These are phyloP conservation scores for Lycium ferocissimum DNA, from an alignment of 257 asterid species.

Conservation along the genomic window DNA sequence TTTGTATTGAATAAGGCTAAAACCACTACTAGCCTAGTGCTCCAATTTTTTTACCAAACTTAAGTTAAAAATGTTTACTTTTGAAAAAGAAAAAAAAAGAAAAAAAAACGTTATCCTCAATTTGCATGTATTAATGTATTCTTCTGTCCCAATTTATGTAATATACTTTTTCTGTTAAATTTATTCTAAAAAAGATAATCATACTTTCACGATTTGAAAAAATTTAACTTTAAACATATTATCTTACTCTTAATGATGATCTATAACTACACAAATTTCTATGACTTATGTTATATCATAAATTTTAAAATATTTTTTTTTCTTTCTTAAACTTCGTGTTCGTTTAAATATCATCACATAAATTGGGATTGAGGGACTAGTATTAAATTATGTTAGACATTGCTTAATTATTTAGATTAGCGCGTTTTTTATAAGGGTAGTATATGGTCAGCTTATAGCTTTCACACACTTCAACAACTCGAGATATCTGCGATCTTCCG, in stretches of 20 bases:
- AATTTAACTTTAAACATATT: background rate
- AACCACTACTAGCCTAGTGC: background rate
- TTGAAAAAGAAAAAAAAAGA: background rate
- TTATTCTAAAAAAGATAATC: background rate
- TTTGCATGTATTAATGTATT: background rate
- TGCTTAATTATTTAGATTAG: background rate
- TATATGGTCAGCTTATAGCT: background rate
- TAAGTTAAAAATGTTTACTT: background rate
- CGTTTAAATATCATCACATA: background rate
- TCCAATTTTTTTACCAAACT: slow-evolving; percentile 1
- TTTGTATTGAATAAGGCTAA: background rate
- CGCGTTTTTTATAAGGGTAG: background rate
- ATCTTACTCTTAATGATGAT: background rate
- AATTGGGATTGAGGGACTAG: background rate
- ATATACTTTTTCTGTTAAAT: background rate
- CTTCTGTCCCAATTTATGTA: background rate
- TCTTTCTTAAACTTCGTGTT: background rate
- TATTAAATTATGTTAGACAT: background rate
- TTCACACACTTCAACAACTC: background rate
- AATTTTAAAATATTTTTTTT: too few species aligned
- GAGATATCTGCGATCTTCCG: background rate
- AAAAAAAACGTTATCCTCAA: background rate
- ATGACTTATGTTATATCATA: background rate
- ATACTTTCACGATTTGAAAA: too few species aligned
- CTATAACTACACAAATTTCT: background rate